Evolutionary conservation across 495 filamentous ascomycete species (phyloP), one percentile per base, ranked within the genome.

Genomic region (Aspergillus indologenus): DNA sequence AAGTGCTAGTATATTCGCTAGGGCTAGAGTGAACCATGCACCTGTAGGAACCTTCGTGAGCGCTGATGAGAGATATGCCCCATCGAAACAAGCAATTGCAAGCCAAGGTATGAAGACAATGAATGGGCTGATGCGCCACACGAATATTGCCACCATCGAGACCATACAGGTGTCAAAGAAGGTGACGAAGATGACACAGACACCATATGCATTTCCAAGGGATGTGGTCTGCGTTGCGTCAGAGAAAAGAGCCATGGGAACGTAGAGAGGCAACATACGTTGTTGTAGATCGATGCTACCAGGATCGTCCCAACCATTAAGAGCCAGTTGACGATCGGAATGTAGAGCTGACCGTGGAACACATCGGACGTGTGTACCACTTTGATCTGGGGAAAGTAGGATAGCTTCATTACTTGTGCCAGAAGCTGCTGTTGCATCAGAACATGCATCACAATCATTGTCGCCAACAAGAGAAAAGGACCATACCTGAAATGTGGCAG

Each of bases 161-260:
- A 89, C 84, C 77, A 91, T 82, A 65, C 77, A 84, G 0, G 87
- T 90, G 40, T 85, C 85, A 66, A 90, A 86, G 65, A 90, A 89
- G 4, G 87, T 88, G 15, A 90, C 87, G 45, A 88, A 80, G 54
- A 89, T 87, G 61, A 90, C 88, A 58, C 88, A 91, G 6, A 88
- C 84, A 24, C 79, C 83, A 62, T 83, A 79, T 8, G 82, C 82
- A 58, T 81, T 69, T 3, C 74, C 75, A 3, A 81, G 71, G 26
- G 70, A 76, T 0, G 73, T 79, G 0, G 79, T 81, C 70, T 81
- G 54, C 9, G 24, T n/a, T 8, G 57, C 45, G 54, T 29, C 26
- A 29, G 26, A 29, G 26, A 29, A 29, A 29, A 9, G 3, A 9
- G 26, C 9, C 26, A 29, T 29, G 3, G 26, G 3, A 4, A 29